Percentiles rank a stretch among this genome's conserved stretches.
phyloP scores from a whole-genome alignment of 2,329 filamentous ascomycete species.

The Aspergillus clavatus region DNA sequence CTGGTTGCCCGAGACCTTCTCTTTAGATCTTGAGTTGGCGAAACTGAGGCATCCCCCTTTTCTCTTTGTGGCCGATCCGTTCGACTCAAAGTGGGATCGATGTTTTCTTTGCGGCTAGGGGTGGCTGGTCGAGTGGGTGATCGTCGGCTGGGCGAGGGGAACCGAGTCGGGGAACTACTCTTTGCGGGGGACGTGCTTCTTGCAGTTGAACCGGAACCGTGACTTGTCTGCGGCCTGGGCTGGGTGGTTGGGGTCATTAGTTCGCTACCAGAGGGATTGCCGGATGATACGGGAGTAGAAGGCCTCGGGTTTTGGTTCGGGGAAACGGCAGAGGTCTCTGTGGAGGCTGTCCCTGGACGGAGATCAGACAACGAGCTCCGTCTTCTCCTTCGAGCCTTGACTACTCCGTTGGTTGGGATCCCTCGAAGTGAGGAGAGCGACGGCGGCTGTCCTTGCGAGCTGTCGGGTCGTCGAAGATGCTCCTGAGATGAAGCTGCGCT shows the following conservation, averaged over 20 bases:
- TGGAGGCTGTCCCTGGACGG: constrained; percentile 59
- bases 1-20: constrained; percentile 45
- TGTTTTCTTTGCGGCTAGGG: constrained; percentile 38
- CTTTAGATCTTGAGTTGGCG: constrained; percentile 36
- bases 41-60: constrained; percentile 29
- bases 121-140: constrained; percentile 32
- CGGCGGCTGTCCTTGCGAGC: constrained; percentile 44
- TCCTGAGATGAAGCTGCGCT: constrained; percentile 48
- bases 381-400: constrained; percentile 65
- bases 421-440: constrained; percentile 49
- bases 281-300: constrained; percentile 26
- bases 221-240: constrained; percentile 26
- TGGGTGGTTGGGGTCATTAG: constrained; percentile 26
- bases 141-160: constrained; percentile 28
- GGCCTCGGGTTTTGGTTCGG: constrained; percentile 35
- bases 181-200: constrained; percentile 32
- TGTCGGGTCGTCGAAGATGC: constrained; percentile 40
- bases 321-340: constrained; percentile 45
- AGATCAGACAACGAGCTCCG: constrained; percentile 90
- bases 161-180: constrained; percentile 23
- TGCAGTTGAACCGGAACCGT: constrained; percentile 25
- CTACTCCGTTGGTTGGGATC: constrained; percentile 41
- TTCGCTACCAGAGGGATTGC: constrained; percentile 25
- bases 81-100: constrained; percentile 30
- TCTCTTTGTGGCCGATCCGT: constrained; percentile 31